Base-by-base conservation (phyloP, 768 basidiomycete species). In the Boletus eberwhitei region DNA sequence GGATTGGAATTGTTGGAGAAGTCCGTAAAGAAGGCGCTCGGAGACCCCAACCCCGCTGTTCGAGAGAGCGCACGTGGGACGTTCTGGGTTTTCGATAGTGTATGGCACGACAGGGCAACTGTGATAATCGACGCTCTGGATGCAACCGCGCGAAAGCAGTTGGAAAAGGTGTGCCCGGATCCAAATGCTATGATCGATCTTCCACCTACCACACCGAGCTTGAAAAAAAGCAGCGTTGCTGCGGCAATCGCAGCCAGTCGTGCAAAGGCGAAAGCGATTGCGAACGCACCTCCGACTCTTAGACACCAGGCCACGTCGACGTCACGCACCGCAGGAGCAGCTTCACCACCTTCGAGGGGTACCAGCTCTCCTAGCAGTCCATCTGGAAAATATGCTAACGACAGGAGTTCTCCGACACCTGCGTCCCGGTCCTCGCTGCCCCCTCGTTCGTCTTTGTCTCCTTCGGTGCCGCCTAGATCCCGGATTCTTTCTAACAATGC, bases 241-340 rank as follows among this genome's bases (percentile, higher is more conserved):
- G 90, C 93, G 9, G 84, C 90, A 22, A 90, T 95, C 62, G 93
- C 93, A 38, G 92, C 93, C 21, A 94, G 89, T 66, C 81, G 93
- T 22, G 90, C 88, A 16, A 95, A 91, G 67, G 90, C 90, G 16
- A 92, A 86, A 64, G 86, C 83, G 21, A 90, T 90, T 56, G 89
- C 91, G 3, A 85, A 79, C 32, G 88, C 90, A 9, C 91, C 91
- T 19, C 91, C 91, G 4, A 81, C 81, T 48, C 76, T 90, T 46
- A 80, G 87, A 49, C 91, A 93, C 68, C 89, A 91, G 67, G 88
- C 90, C 6, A 92, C 88, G 9, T 88, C 90, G 46, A 75, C 73
- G 16, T 77, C 88, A 34, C 82, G 88, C 61, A 76, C 79, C 8
- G 73, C 78, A 42, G 73, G 75, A 17, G 66, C 75, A 17, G 65